A percentile compares a stretch with the other conserved stretches of the same genome.
phyloP scores from a whole-genome alignment of 495 filamentous ascomycete genomes.

The Hyaloscypha bicolor region DNA sequence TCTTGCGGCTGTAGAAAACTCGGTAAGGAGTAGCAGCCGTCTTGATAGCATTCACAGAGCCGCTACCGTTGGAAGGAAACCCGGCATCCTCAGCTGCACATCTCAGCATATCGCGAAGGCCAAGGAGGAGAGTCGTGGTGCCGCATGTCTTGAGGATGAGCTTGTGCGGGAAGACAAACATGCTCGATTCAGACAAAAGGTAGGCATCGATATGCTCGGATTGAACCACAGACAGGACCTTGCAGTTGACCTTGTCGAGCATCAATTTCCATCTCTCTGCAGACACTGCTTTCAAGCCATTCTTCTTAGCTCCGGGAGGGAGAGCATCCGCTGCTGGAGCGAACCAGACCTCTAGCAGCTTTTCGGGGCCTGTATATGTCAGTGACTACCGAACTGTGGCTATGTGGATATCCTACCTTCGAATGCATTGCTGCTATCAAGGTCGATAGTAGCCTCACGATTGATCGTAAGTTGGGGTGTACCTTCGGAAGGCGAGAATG shows the following conservation, averaged over 20 bases:
- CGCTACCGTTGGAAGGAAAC: constrained; percentile 56
- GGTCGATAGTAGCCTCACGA: constrained; percentile 88
- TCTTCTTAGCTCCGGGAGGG: constrained; percentile 66
- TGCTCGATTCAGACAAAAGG: constrained; percentile 96
- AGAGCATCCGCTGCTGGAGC: constrained; percentile 75
- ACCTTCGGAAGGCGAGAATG: constrained; percentile 75
- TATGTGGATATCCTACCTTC: constrained; percentile 63
- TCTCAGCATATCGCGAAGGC: constrained; percentile 84
- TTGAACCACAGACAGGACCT: constrained; percentile 91
- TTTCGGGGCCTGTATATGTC: constrained; percentile 75
- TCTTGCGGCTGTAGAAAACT: constrained; percentile 99
- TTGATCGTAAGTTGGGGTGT: constrained; percentile 95
- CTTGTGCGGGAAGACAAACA: constrained; percentile 99
- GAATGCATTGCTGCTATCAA: constrained; percentile 96
- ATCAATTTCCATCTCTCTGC: constrained; percentile 91
- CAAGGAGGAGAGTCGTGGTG: constrained; percentile 90
- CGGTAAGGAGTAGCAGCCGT: constrained; percentile 86
- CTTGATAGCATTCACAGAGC: constrained; percentile 46
- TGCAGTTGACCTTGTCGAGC: constrained; percentile 97
- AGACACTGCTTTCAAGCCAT: constrained; percentile 84
- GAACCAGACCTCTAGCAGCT: constrained; percentile 99
- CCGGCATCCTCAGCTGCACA: constrained; percentile 87
- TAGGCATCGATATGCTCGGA: constrained; percentile 98
- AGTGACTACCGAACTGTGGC: constrained; percentile 13
- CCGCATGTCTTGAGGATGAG: constrained; percentile 98